A percentile compares a stretch with the other conserved stretches of the same genome.
Evolutionary conservation across 169 alveolate genomes (phyloP).

Genomic region (Plasmodium billcollinsi): DNA sequence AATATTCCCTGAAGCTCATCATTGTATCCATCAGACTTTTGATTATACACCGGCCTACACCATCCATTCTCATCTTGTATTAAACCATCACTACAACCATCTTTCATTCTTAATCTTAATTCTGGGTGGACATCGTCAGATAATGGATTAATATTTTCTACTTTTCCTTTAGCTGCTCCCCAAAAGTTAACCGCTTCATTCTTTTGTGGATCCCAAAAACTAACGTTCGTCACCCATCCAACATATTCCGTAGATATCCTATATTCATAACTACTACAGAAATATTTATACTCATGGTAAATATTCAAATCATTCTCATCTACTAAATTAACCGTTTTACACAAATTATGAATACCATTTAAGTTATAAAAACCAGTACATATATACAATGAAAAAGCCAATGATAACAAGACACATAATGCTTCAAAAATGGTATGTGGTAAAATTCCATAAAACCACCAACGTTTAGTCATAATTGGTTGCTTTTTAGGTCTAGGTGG

Average conservation of each 20-base stretch:
- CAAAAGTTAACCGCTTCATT: constrained; percentile 82
- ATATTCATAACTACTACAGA: constrained; percentile 91
- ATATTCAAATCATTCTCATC: constrained; percentile 39
- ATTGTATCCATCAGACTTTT: constrained; percentile 18
- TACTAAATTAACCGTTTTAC: constrained; percentile 76
- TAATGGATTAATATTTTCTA: constrained; percentile 51
- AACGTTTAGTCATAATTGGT: constrained; percentile 92
- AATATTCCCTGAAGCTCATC: constrained; percentile 81
- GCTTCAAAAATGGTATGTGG: constrained; percentile 94
- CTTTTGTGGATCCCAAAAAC: constrained; percentile 86
- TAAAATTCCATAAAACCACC: constrained; percentile 93
- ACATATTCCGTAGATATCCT: constrained; percentile 81
- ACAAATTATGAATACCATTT: constrained; percentile 82
- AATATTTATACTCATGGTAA: constrained; percentile 80
- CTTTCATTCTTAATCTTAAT: constrained; percentile 79
- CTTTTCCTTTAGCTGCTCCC: constrained; percentile 89
- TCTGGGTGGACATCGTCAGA: constrained; percentile 64
- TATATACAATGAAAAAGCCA: constrained; percentile 89
- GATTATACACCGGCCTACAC: constrained; percentile 47
- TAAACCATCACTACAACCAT: constrained; percentile 42
- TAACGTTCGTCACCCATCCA: constrained; percentile 93
- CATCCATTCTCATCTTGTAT: constrained; percentile 81
- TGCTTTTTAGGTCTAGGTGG: constrained; percentile 91
- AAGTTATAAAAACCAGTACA: constrained; percentile 89
- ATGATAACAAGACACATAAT: constrained; percentile 86